Evolutionary conservation across 306 rosid genomes (phyloP).

Genomic region (Coriaria nepalensis): DNA sequence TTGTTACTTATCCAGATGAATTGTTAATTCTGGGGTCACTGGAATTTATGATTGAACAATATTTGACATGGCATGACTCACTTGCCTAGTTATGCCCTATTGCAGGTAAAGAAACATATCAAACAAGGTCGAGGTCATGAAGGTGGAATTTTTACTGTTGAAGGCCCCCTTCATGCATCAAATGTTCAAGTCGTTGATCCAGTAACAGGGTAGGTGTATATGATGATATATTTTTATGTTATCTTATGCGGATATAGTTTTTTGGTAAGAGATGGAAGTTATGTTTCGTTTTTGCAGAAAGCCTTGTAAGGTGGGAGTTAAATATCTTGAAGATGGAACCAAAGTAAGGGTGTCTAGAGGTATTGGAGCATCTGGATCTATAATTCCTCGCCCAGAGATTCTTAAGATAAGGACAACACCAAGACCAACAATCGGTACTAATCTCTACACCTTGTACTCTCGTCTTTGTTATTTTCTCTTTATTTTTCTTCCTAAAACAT

Average conservation of each 20-base stretch:
- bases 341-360: conserved; percentile 89
- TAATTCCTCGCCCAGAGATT: conserved; percentile 87
- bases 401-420: conserved; percentile 76
- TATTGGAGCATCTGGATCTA: conserved; percentile 63
- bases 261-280: not conserved
- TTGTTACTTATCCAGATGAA: too few relatives aligned
- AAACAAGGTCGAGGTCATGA: conserved; percentile 97
- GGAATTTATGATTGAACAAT: too few relatives aligned
- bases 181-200: conserved; percentile 83
- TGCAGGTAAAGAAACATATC: conserved; percentile 82
- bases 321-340: conserved; percentile 87
- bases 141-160: conserved; percentile 88
- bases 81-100: not conserved
- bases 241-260: not conserved
- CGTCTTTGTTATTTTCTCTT: not conserved
- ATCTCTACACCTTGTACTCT: conserved; percentile 11
- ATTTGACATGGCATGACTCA: not conserved
- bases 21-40: too few relatives aligned
- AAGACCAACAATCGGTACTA: conserved; percentile 63
- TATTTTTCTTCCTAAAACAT: conserved; percentile 1
- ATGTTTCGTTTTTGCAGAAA: conserved; percentile 34
- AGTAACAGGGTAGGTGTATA: conserved; percentile 48
- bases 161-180: conserved; percentile 87
- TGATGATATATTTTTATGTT: not conserved
- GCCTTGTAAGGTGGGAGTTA: conserved; percentile 72